phyloP scores from a whole-genome alignment of 2,329 filamentous ascomycete species.

The Talaromyces sp. region DNA sequence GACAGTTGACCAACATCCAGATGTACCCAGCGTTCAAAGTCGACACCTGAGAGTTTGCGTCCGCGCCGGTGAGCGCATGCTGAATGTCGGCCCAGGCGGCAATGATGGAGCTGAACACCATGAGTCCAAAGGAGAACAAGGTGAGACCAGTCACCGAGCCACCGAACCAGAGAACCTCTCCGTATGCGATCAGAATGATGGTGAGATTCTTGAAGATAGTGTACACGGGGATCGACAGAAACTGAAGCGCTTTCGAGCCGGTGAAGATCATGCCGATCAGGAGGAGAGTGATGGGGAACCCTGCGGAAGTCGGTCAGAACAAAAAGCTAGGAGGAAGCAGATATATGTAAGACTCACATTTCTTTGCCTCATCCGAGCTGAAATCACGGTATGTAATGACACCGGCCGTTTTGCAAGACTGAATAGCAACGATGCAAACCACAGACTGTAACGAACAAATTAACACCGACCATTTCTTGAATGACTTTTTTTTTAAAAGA shows the following conservation, averaged over 20 bases:
- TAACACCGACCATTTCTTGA: neutral
- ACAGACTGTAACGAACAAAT: constrained; percentile 58
- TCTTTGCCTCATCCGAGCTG: constrained; percentile 81
- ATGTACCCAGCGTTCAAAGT: constrained; percentile 92
- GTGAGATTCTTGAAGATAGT: constrained; percentile 99
- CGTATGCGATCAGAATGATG: constrained; percentile 97
- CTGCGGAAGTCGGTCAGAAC: constrained; percentile 39
- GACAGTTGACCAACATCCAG: constrained; percentile 97
- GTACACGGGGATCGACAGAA: constrained; percentile 94
- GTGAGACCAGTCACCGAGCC: constrained; percentile 83
- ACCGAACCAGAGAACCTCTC: constrained; percentile 97
- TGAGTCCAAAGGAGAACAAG: constrained; percentile 89
- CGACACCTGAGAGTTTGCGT: constrained; percentile 70
- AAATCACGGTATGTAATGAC: constrained; percentile 81
- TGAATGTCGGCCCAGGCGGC: constrained; percentile 97
- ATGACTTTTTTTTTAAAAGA: neutral
- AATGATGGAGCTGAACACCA: constrained; percentile 91
- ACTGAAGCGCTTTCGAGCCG: constrained; percentile 90
- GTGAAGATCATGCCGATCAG: constrained; percentile 99
- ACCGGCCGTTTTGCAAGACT: constrained; percentile 72
- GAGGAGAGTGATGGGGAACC: constrained; percentile 93
- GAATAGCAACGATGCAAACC: constrained; percentile 81
- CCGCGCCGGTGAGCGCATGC: constrained; percentile 65
- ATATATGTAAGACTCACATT: constrained; percentile 60
- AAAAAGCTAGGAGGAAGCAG: neutral